Percentiles rank a stretch among this genome's conserved stretches.
Evolutionary conservation across 1,284 basidiomycete species (phyloP).

Genomic region (Marasmius fiardii): DNA sequence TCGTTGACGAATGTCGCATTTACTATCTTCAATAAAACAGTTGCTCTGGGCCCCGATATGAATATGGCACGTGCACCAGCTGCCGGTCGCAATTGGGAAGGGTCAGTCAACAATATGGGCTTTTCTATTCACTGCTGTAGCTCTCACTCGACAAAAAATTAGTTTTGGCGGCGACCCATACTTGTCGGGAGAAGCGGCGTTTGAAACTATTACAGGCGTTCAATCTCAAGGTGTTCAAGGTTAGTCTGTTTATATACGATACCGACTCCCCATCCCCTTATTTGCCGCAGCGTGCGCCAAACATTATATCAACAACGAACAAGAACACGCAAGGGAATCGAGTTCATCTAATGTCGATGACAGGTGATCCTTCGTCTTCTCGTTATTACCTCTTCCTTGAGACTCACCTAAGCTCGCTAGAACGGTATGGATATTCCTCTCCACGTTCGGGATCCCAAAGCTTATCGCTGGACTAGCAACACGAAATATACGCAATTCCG

Average conservation of each 20-base stretch:
- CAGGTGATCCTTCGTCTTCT: constrained; percentile 30
- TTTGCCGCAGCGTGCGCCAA: constrained; percentile 43
- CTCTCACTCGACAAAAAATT: not conserved
- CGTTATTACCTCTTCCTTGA: not conserved
- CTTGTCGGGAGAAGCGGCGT: constrained; percentile 59
- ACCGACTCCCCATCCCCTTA: not conserved
- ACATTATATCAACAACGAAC: constrained; percentile 62
- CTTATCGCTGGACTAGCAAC: constrained; percentile 33
- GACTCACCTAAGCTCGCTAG: not conserved
- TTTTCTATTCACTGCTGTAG: not conserved
- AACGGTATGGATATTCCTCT: constrained; percentile 27
- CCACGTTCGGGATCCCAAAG: not conserved
- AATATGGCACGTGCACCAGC: constrained; percentile 59
- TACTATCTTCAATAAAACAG: constrained; percentile 26
- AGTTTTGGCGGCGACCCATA: constrained; percentile 62
- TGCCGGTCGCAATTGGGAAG: constrained; percentile 75
- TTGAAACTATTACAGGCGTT: constrained; percentile 53
- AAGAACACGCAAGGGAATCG: constrained; percentile 52
- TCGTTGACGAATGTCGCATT: not conserved
- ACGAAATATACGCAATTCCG: constrained; percentile 53
- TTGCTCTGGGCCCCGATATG: constrained; percentile 59
- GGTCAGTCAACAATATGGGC: constrained; percentile 28
- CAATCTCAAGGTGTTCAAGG: constrained; percentile 61
- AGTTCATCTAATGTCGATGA: constrained; percentile 67
- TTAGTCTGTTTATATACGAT: constrained; percentile 3